phyloP scores from a whole-genome alignment of 2,329 filamentous ascomycete species.

The Arachnomyces sp. region DNA sequence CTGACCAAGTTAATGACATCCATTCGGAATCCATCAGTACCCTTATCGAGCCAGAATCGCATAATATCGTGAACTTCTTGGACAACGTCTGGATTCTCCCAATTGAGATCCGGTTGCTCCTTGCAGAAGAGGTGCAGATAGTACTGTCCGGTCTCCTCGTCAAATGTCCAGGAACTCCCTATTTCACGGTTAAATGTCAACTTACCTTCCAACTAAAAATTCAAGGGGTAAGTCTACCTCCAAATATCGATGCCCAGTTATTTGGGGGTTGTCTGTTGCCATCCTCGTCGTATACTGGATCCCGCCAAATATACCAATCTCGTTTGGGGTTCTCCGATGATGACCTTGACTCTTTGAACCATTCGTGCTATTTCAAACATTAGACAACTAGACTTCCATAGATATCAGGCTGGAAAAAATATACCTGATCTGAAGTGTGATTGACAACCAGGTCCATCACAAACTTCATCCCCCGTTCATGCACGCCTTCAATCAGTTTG shows the following conservation, averaged over 20 bases:
- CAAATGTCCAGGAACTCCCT: conserved; percentile 48
- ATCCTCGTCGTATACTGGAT: conserved; percentile 44
- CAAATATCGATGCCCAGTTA: conserved; percentile 41
- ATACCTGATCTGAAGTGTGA: conserved; percentile 30
- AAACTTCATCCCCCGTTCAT: conserved; percentile 38
- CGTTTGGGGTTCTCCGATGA: conserved; percentile 47
- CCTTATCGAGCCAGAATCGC: conserved; percentile 69
- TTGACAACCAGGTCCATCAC: conserved; percentile 41
- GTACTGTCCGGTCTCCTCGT: conserved; percentile 64
- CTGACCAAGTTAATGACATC: conserved; percentile 68
- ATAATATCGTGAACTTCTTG: conserved; percentile 64
- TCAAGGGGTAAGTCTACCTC: conserved; percentile 13
- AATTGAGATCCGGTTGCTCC: conserved; percentile 78
- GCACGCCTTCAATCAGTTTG: conserved; percentile 34
- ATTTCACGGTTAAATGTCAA: conserved; percentile 49
- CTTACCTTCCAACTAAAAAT: conserved; percentile 46
- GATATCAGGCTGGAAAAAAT: not conserved
- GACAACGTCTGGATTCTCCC: conserved; percentile 62
- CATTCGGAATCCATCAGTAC: conserved; percentile 65
- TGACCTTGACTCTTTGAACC: conserved; percentile 55
- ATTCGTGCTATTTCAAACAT: conserved; percentile 45
- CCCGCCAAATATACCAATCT: conserved; percentile 60
- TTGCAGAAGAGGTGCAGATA: conserved; percentile 68
- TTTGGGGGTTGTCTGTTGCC: conserved; percentile 52
- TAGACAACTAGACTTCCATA: not conserved